Conservation (phyloP, 2,329 filamentous ascomycete genomes). For the Colletotrichum sansevieriae region DNA sequence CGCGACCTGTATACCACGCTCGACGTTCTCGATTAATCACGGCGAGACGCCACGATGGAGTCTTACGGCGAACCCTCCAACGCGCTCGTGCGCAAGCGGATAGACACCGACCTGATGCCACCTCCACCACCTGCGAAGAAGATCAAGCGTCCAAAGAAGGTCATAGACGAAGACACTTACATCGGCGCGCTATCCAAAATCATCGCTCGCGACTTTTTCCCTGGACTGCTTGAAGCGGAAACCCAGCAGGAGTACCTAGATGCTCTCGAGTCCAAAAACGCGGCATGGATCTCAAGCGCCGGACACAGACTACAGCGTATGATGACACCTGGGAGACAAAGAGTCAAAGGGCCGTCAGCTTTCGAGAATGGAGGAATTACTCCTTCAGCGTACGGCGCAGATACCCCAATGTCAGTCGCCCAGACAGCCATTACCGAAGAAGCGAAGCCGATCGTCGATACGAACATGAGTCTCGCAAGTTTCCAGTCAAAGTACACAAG, state of each 20-base stretch:
- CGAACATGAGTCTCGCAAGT: slow-evolving; percentile 82
- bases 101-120: slow-evolving; percentile 82
- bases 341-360: slow-evolving; percentile 47
- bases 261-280: slow-evolving; percentile 87
- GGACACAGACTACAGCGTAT: slow-evolving; percentile 78
- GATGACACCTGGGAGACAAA: slow-evolving; percentile 80
- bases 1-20: background rate
- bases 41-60: slow-evolving; percentile 53
- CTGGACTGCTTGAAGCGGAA: slow-evolving; percentile 86
- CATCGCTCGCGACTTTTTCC: slow-evolving; percentile 97
- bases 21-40: background rate
- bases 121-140: slow-evolving; percentile 87
- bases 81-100: slow-evolving; percentile 76
- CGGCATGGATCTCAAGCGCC: slow-evolving; percentile 87
- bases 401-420: slow-evolving; percentile 77
- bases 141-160: slow-evolving; percentile 88
- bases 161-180: slow-evolving; percentile 95
- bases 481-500: slow-evolving; percentile 97
- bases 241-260: slow-evolving; percentile 93
- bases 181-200: slow-evolving; percentile 92
- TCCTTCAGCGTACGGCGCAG: slow-evolving; percentile 75
- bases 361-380: slow-evolving; percentile 62
- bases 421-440: slow-evolving; percentile 51
- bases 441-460: slow-evolving; percentile 70
- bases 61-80: slow-evolving; percentile 56